phyloP scores from a whole-genome alignment of 2,329 filamentous ascomycete species.

The Ascochyta koolunga region DNA sequence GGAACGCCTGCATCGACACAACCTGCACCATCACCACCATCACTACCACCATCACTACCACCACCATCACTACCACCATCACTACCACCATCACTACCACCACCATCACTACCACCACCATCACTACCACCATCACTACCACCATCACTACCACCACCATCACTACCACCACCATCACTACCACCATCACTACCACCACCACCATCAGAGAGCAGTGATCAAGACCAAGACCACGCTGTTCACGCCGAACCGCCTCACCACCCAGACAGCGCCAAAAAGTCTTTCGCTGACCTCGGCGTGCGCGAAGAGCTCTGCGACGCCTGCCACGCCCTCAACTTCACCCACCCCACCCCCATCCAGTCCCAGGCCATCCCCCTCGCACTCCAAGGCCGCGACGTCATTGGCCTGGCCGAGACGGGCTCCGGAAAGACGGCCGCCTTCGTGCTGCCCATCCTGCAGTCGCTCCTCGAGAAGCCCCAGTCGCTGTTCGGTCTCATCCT shows the following conservation, averaged over 20 bases:
- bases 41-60: too few relatives aligned
- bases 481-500: slow-evolving; percentile 87
- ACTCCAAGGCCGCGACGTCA: slow-evolving; percentile 81
- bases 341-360: slow-evolving; percentile 86
- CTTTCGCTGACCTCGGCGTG: slow-evolving; percentile 76
- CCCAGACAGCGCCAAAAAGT: too few relatives aligned
- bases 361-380: slow-evolving; percentile 81
- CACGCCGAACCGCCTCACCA: too few relatives aligned
- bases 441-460: slow-evolving; percentile 86
- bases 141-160: too few relatives aligned
- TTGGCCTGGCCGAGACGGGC: slow-evolving; percentile 93
- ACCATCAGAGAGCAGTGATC: not conserved
- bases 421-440: slow-evolving; percentile 97
- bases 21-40: not conserved
- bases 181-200: slow-evolving; percentile 14
- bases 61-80: too few relatives aligned
- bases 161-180: too few relatives aligned
- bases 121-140: too few relatives aligned
- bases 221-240: too few relatives aligned
- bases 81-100: slow-evolving; percentile 12
- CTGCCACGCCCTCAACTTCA: slow-evolving; percentile 82
- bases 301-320: slow-evolving; percentile 89
- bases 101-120: slow-evolving; percentile 27
- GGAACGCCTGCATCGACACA: slow-evolving; percentile 19
- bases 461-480: slow-evolving; percentile 85